Conservation (phyloP, 768 basidiomycete species). For the Lentinula guzmanii region DNA sequence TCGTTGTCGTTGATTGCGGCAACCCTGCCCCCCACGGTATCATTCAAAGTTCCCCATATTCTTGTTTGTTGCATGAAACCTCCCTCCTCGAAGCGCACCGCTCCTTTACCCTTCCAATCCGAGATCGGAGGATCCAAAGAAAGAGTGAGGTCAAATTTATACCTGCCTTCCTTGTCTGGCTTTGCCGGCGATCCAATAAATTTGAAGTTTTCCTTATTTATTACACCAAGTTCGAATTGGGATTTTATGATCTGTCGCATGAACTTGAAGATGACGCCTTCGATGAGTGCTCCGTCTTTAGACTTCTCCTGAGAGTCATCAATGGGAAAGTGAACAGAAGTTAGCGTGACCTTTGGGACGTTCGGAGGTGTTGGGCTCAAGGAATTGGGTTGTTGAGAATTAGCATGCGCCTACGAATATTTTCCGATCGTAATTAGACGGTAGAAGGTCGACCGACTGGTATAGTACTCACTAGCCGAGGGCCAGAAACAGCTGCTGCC, state of each 20-base stretch:
- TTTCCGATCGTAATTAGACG: not conserved
- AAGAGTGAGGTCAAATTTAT: not conserved
- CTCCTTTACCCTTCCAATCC: not conserved
- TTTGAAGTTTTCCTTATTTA: not conserved
- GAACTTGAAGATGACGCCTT: not conserved
- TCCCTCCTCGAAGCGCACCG: not conserved
- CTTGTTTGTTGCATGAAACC: not conserved
- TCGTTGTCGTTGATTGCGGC: not conserved
- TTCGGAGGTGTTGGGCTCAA: not conserved
- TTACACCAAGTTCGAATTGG: not conserved
- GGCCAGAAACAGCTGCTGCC: not conserved
- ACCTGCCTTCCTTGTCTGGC: not conserved
- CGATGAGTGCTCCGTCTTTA: not conserved
- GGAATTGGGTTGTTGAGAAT: not conserved
- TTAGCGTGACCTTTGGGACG: not conserved
- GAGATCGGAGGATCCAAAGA: not conserved
- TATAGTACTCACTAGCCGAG: not conserved
- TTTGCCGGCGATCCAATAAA: not conserved
- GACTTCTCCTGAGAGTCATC: not conserved
- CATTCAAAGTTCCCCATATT: not conserved
- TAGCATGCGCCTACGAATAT: not conserved
- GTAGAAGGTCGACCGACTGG: not conserved
- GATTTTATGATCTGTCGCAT: not conserved
- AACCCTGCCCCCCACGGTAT: not conserved
- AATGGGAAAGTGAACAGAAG: not conserved